These are phyloP conservation scores for Sporothrix brunneoviolacea DNA, from an alignment of 2,329 filamentous ascomycete species.

Conservation along the genomic window DNA sequence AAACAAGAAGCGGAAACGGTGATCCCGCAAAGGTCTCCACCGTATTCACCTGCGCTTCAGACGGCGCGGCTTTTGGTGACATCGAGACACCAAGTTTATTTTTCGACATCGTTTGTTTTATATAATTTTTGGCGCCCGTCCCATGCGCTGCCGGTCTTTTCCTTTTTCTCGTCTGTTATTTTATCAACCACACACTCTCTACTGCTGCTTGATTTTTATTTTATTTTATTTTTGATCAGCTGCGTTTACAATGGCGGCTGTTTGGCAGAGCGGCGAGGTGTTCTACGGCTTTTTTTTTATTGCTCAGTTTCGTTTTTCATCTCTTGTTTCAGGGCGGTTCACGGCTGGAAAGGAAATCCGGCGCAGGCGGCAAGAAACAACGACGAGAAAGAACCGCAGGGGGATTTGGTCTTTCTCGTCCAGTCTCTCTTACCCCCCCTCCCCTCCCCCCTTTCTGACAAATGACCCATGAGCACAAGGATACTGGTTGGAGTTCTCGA, in stretches of 20 bases:
- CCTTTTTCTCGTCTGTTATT: no score
- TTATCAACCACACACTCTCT: no score
- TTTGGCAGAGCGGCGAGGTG: conserved; percentile 4
- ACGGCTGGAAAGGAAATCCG: not conserved
- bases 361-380: not conserved
- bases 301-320: not conserved
- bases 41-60: no score
- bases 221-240: not conserved
- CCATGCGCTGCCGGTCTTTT: no score
- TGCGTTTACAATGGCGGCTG: not conserved
- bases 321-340: not conserved
- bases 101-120: no score
- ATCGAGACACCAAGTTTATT: no score
- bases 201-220: not conserved
- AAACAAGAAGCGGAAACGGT: conserved; percentile 58
- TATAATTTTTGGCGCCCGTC: no score
- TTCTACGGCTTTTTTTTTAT: not conserved
- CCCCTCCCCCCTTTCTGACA: conserved; percentile 2
- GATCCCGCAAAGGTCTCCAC: not conserved
- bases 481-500: conserved; percentile 11
- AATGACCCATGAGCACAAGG: conserved; percentile 12
- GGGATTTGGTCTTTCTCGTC: no score
- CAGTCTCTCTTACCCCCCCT: not conserved
- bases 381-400: no score
- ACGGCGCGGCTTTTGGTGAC: no score